Conservation (phyloP, 2,329 filamentous ascomycete species). For the Colletotrichum chlorophyti region DNA sequence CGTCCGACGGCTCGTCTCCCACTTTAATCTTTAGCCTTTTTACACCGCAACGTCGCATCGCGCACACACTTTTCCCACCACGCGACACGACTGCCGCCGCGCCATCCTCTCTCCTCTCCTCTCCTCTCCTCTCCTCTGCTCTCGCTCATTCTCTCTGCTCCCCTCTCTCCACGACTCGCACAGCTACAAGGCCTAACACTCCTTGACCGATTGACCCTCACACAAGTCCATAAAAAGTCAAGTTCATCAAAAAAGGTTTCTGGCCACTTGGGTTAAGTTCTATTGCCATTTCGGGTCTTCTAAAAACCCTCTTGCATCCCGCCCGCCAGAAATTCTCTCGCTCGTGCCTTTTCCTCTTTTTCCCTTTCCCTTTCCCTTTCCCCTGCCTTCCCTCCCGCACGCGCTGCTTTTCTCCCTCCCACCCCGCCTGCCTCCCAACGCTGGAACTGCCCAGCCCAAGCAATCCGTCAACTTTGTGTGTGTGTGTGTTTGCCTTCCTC, state of each 20-base stretch:
- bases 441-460: constrained; percentile 2
- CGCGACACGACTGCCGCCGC: constrained; percentile 4
- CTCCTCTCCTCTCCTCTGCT: no score
- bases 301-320: neutral
- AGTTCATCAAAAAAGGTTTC: neutral
- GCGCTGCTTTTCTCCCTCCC: constrained; percentile 4
- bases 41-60: neutral
- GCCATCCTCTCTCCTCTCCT: no score
- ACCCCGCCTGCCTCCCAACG: constrained; percentile 10
- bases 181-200: neutral
- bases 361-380: neutral
- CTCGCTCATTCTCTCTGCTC: no score
- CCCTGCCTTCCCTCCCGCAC: neutral
- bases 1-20: no score
- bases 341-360: constrained; percentile 4
- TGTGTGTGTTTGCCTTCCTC: constrained; percentile 6
- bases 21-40: constrained; percentile 4
- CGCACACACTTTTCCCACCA: constrained; percentile 12
- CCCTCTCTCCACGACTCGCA: neutral
- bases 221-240: neutral
- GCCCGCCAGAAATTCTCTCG: constrained; percentile 11
- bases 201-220: neutral
- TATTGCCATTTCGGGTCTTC: neutral
- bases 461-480: constrained; percentile 1
- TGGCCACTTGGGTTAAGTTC: neutral